Base-by-base conservation (phyloP, 176 grass and related monocot genomes). In the Triticum aestivum region DNA sequence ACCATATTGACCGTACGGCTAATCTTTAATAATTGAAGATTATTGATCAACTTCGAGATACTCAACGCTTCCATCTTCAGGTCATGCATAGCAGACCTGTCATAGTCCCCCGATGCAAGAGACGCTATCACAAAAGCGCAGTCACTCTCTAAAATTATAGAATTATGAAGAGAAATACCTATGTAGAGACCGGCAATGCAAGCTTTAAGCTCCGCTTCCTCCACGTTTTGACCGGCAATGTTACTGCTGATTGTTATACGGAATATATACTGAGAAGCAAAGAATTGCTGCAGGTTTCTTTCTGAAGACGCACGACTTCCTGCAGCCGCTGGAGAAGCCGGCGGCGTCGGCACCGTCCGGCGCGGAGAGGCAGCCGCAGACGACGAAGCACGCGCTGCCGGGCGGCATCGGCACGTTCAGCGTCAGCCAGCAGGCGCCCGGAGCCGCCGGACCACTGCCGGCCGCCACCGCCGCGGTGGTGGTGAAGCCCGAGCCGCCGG, bases 221-320 rank as follows among this genome's bases (percentile, higher is more conserved):
- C 27, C 27, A 27, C 27, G 27, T 1, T 27, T 27, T 27, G 27
- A 27, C 27, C 27, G 27, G 27, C 27, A 27, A 51, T 62, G 17
- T n/a, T 47, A 5, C 56, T 59, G 29, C 29, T 30, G 29, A 30
- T 30, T 30, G 29, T 30, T 30, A 30, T 30, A 30, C 29, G 29
- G 29, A 30, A 30, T 30, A 30, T 30, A 12, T 12, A 4, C 38
- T 79, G 54, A 77, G 9, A 29, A 11, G 2, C 8, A 59, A 34
- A 21, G 5, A 9, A 15, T 39, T n/a, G 14, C 24, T 35, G 63
- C 66, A 89, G 94, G 92, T 47, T 87, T 92, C 35, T 90, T 92
- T 54, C 33, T 86, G 79, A 94, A 89, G 89, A 97, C 94, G 67
- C 94, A 94, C 77, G 92, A 97, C 59, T 97, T 97, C 86, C 82